A percentile compares a stretch with the other conserved stretches of the same genome.
Evolutionary conservation across 257 asterid species (phyloP).

Genomic region (Jacaranda mimosifolia): DNA sequence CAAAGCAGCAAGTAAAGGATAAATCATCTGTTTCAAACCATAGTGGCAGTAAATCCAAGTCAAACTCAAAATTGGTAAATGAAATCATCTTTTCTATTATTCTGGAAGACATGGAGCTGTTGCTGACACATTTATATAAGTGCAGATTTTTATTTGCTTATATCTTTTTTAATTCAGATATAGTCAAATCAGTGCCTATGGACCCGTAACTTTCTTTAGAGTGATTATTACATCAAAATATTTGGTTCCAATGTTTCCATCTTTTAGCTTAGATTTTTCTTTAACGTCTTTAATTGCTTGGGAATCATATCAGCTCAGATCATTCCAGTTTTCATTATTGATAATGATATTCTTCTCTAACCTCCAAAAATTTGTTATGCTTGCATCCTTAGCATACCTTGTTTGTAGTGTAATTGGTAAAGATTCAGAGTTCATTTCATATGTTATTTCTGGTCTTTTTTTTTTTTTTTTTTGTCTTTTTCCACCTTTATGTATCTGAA

Average conservation of each 20-base stretch:
- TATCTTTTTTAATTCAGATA: background rate
- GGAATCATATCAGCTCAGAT: background rate
- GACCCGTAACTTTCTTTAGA: background rate
- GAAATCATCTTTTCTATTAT: background rate
- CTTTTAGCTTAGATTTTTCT: background rate
- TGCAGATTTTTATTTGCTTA: background rate
- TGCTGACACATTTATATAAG: background rate
- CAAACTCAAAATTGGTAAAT: slow-evolving; percentile 65
- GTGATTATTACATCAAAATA: background rate
- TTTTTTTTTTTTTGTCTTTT: background rate
- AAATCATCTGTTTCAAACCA: slow-evolving; percentile 69
- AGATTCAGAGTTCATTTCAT: background rate
- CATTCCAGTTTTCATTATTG: background rate
- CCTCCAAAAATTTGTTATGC: background rate
- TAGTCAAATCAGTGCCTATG: background rate
- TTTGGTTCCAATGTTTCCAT: background rate
- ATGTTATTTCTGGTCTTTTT: background rate
- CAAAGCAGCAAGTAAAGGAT: slow-evolving; percentile 75
- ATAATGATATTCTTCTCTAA: background rate
- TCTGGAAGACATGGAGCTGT: slow-evolving; percentile 20
- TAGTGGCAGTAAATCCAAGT: slow-evolving; percentile 70
- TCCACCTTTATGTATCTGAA: background rate
- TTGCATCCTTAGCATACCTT: background rate
- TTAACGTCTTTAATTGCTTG: background rate
- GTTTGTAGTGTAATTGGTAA: background rate